phyloP scores from a whole-genome alignment of 768 basidiomycete genomes.

The Tricholoma terreum region DNA sequence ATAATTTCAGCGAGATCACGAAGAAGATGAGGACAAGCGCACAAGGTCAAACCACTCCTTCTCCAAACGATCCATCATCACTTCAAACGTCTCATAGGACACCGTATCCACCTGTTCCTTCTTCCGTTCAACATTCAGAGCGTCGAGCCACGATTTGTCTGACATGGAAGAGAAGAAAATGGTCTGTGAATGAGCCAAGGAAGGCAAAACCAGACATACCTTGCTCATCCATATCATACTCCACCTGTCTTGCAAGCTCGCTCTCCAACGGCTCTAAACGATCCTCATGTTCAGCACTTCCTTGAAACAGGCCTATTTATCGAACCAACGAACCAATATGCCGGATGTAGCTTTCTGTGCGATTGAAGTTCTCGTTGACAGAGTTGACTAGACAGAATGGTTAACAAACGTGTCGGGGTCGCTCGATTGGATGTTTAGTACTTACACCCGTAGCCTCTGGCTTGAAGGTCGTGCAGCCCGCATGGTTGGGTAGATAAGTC shows the following conservation, averaged over 20 bases:
- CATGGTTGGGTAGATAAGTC: conserved; percentile 57
- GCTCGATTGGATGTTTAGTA: not conserved
- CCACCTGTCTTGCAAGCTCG: conserved; percentile 89
- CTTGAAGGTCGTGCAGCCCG: conserved; percentile 62
- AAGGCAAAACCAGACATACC: conserved; percentile 40
- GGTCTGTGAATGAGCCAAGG: not conserved
- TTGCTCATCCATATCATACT: conserved; percentile 99
- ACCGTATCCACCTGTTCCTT: conserved; percentile 70
- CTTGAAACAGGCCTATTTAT: conserved; percentile 6
- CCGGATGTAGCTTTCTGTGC: conserved; percentile 86
- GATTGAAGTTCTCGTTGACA: conserved; percentile 51
- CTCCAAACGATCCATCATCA: conserved; percentile 96
- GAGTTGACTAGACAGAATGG: conserved; percentile 10
- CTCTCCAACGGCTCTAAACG: conserved; percentile 82
- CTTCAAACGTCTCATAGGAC: conserved; percentile 86
- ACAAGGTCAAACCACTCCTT: conserved; percentile 99
- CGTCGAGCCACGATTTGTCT: conserved; percentile 96
- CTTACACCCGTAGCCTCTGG: conserved; percentile 74
- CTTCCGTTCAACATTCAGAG: conserved; percentile 76
- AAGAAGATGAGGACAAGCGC: conserved; percentile 21
- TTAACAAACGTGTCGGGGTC: not conserved
- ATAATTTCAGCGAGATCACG: not conserved
- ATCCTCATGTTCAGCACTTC: conserved; percentile 2
- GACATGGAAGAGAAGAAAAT: conserved; percentile 5
- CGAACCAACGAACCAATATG: conserved; percentile 66